These are phyloP conservation scores for Hanseniaspora clermontiae DNA, from an alignment of 805 yeast species.

Conservation along the genomic window DNA sequence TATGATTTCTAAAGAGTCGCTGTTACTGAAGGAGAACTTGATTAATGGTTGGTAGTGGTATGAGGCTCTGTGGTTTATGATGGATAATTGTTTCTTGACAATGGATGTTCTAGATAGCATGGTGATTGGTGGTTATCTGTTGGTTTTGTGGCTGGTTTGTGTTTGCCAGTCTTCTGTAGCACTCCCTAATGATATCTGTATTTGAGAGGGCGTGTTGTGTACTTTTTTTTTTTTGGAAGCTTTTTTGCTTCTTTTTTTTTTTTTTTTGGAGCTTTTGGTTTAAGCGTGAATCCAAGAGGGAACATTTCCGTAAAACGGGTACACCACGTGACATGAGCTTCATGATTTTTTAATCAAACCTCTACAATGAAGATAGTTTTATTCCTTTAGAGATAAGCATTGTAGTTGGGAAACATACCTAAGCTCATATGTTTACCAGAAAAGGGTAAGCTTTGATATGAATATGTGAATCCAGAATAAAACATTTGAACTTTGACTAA, in stretches of 20 bases:
- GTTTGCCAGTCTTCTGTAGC: too few species aligned
- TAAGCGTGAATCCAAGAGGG: background rate
- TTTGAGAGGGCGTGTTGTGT: too few species aligned
- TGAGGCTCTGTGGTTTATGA: background rate
- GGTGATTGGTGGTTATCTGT: background rate
- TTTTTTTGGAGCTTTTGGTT: background rate
- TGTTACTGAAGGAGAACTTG: conserved; percentile 57
- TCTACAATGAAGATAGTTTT: background rate
- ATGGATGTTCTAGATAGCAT: background rate
- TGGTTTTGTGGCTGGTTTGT: too few species aligned
- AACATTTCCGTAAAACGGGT: conserved; percentile 6
- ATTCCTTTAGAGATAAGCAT: background rate
- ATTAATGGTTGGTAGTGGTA: conserved; percentile 50
- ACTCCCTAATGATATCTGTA: too few species aligned
- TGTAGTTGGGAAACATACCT: too few species aligned
- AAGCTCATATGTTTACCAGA: too few species aligned
- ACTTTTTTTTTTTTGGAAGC: background rate
- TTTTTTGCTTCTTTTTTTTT: background rate
- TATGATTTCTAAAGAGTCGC: conserved; percentile 33
- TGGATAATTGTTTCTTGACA: background rate
- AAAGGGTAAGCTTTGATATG: too few species aligned
- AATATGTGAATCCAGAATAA: too few species aligned
- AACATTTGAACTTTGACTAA: too few species aligned
- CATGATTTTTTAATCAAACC: too few species aligned
- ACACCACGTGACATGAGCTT: background rate